Conservation (phyloP, 108 stramenopile genomes). For the Discostella stelligeroides region DNA sequence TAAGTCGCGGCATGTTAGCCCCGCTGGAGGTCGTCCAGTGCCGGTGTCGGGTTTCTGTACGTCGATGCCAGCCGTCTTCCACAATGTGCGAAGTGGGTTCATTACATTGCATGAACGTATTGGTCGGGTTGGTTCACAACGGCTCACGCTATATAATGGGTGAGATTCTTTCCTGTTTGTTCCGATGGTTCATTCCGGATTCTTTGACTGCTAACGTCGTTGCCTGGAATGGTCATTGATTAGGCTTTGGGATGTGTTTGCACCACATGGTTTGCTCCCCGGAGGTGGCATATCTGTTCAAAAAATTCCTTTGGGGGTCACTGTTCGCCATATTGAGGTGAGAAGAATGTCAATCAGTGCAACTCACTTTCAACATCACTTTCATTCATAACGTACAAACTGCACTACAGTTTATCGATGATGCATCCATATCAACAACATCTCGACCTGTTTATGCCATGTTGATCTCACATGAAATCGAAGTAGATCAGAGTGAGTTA, state of each 20-base stretch:
- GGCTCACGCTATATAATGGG: conserved; percentile 76
- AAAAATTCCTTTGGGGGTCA: conserved; percentile 78
- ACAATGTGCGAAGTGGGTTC: conserved; percentile 55
- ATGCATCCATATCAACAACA: conserved; percentile 60
- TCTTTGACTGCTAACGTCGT: neutral
- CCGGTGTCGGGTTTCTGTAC: conserved; percentile 81
- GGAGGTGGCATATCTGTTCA: conserved; percentile 78
- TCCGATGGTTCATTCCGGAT: neutral
- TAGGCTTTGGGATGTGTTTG: conserved; percentile 55
- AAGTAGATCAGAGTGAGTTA: conserved; percentile 68
- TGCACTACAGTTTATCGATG: conserved; percentile 63
- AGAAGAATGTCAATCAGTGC: neutral
- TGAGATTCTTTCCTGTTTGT: conserved; percentile 21
- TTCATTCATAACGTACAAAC: neutral
- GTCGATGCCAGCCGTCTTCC: conserved; percentile 44
- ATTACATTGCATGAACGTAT: conserved; percentile 87
- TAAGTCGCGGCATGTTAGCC: conserved; percentile 76
- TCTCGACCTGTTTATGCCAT: conserved; percentile 78
- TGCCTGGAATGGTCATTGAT: neutral
- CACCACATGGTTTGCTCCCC: conserved; percentile 68
- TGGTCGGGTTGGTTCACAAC: conserved; percentile 84
- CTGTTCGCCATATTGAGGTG: conserved; percentile 69
- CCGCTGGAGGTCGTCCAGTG: conserved; percentile 70
- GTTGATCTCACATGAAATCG: conserved; percentile 77
- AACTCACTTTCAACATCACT: neutral